These are phyloP conservation scores for Claviceps sp. DNA, from an alignment of 2,329 filamentous ascomycete species.

Conservation along the genomic window DNA sequence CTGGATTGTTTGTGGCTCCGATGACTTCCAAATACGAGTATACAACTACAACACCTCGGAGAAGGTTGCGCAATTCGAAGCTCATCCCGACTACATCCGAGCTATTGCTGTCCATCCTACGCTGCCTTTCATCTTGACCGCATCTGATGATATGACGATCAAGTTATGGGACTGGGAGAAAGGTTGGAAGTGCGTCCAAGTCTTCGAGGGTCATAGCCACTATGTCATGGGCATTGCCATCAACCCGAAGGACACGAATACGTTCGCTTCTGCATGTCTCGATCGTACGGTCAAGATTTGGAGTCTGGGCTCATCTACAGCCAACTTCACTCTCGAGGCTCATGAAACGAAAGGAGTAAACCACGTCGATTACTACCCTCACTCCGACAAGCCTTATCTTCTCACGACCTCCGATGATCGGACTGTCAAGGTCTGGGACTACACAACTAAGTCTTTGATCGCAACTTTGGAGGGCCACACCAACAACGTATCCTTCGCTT, in stretches of 20 bases:
- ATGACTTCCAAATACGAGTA: slow-evolving; percentile 76
- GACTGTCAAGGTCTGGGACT: slow-evolving; percentile 98
- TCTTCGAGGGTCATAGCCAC: slow-evolving; percentile 92
- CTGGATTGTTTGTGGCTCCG: slow-evolving; percentile 94
- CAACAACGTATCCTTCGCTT: slow-evolving; percentile 95
- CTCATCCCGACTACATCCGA: slow-evolving; percentile 95
- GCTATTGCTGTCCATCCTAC: slow-evolving; percentile 92
- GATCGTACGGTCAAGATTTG: slow-evolving; percentile 97
- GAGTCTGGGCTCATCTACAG: slow-evolving; percentile 84
- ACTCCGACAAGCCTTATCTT: slow-evolving; percentile 69
- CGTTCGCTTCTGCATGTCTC: slow-evolving; percentile 81
- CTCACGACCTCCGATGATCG: slow-evolving; percentile 93
- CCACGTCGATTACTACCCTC: slow-evolving; percentile 81
- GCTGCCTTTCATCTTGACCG: slow-evolving; percentile 89
- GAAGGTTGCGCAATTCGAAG: slow-evolving; percentile 94
- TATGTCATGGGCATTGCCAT: slow-evolving; percentile 95
- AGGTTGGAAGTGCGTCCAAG: slow-evolving; percentile 92
- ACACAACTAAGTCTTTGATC: slow-evolving; percentile 94
- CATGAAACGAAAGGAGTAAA: slow-evolving; percentile 97
- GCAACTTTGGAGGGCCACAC: slow-evolving; percentile 94
- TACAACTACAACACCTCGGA: slow-evolving; percentile 99
- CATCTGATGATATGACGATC: slow-evolving; percentile 96
- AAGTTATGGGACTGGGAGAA: slow-evolving; percentile 99
- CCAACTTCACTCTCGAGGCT: slow-evolving; percentile 93
- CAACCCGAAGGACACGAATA: slow-evolving; percentile 95